Percentiles rank a stretch among this genome's conserved stretches.
Evolutionary conservation across 768 basidiomycete genomes (phyloP).

Genomic region (Rhizopogon salebrosus): DNA sequence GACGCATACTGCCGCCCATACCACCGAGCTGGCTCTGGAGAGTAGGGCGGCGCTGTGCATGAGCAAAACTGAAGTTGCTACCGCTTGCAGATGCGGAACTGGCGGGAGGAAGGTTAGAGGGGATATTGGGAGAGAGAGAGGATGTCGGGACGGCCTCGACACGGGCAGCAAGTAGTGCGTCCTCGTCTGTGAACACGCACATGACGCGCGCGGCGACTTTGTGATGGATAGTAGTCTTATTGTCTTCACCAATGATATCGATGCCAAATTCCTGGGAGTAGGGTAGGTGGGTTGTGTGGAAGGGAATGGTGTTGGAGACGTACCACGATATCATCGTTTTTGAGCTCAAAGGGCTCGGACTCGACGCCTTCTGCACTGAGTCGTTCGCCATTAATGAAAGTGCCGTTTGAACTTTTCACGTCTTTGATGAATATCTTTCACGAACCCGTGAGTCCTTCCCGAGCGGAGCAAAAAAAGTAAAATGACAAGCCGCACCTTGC

Average conservation of each 20-base stretch:
- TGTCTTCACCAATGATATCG: conserved; percentile 98
- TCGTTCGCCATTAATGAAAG: conserved; percentile 95
- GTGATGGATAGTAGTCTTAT: conserved; percentile 96
- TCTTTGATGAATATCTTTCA: conserved; percentile 94
- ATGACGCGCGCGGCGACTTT: conserved; percentile 95
- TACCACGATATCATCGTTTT: conserved; percentile 94
- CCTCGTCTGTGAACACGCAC: conserved; percentile 83
- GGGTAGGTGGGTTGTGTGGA: conserved; percentile 5
- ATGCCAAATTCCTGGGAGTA: conserved; percentile 89
- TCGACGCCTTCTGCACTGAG: conserved; percentile 86
- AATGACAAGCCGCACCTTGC: conserved; percentile 54
- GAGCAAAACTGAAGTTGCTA: conserved; percentile 38
- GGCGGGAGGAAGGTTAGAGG: conserved; percentile 26
- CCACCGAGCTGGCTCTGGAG: conserved; percentile 69
- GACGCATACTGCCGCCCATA: conserved; percentile 66
- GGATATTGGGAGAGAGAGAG: conserved; percentile 11
- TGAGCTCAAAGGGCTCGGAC: conserved; percentile 89
- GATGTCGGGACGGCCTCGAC: conserved; percentile 60
- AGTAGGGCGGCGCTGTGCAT: conserved; percentile 49
- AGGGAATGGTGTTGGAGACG: conserved; percentile 26
- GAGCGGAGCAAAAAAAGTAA: conserved; percentile 1
- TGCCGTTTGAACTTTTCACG: conserved; percentile 96
- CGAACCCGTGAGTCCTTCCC: conserved; percentile 7
- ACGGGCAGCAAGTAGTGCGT: conserved; percentile 69
- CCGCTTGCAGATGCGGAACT: conserved; percentile 22